Base-by-base conservation (phyloP, 495 filamentous ascomycete genomes). In the Daldinia loculata region DNA sequence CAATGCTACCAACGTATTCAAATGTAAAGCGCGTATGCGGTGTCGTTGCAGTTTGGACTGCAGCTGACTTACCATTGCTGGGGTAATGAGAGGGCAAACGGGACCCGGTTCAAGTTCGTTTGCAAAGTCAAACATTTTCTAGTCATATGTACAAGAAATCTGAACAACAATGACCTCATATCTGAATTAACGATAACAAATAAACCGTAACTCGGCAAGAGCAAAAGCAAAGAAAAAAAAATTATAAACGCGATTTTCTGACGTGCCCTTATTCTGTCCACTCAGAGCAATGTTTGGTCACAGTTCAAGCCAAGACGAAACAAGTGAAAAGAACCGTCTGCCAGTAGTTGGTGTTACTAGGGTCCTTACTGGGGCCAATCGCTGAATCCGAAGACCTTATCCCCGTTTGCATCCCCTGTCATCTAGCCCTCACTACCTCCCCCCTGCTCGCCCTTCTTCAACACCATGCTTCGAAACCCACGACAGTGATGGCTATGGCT, bases 301-400 rank as follows among this genome's bases (percentile, higher is more conserved):
- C 36, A 51, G 32, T 48, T 66, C 60, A 56, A 63, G 67, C 75
- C 75, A 75, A 70, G 70, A 72, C 74, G 75, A 79, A 80, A 80
- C 77, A 75, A 62, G 50, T 66, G 68, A 69, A 69, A 67, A 55
- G 56, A 24, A 63, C 24, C 69, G 60, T 69, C 74, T 71, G 73
- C 61, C 45, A 53, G 50, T 65, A 53, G 63, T 56, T 56, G 2
- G 38, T 57, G 30, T 30, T 7, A 52, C 15, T 29, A 26, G 29
- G 29, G 29, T 32, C 7, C 7, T 34, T 34, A 34, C 32, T 11
- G 9, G 50, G 58, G 58, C 70, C 70, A 69, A 73, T 73, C 61
- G 62, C 64, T 63, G 53, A 27, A n/a, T 27, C 62, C 57, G 51
- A 69, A 34, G 22, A 36, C 19, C 30, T 17, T 50, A 56, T 66